Evolutionary conservation across 2,329 filamentous ascomycete species (phyloP).

Genomic region (Calonectria crousiana): DNA sequence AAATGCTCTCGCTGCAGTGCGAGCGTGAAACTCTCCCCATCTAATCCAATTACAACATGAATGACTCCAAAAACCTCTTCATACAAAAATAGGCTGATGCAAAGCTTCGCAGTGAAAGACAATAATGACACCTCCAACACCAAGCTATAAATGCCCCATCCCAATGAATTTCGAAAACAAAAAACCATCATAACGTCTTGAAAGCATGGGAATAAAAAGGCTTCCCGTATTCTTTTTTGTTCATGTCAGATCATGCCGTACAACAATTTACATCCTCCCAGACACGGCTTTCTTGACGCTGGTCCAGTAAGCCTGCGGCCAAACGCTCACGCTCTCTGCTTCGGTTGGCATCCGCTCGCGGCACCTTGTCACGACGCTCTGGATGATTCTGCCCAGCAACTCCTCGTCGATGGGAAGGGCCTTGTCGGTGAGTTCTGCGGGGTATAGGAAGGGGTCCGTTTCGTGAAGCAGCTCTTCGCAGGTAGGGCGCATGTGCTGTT

Average conservation of each 20-base stretch:
- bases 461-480: conserved; percentile 71
- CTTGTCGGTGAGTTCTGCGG: conserved; percentile 66
- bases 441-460: conserved; percentile 74
- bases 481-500: conserved; percentile 72
- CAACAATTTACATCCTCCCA: conserved; percentile 42
- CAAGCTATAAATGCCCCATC: conserved; percentile 45
- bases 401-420: conserved; percentile 73
- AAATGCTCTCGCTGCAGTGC: conserved; percentile 28
- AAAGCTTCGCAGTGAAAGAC: conserved; percentile 41
- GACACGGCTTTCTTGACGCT: conserved; percentile 66
- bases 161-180: conserved; percentile 39
- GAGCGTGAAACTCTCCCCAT: conserved; percentile 24
- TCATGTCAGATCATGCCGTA: conserved; percentile 30
- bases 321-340: conserved; percentile 65
- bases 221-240: conserved; percentile 17
- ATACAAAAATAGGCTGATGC: conserved; percentile 34
- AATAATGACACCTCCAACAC: conserved; percentile 47
- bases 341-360: conserved; percentile 70
- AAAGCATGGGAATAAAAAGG: conserved; percentile 4
- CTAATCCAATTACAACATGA: conserved; percentile 29
- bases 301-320: conserved; percentile 73
- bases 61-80: conserved; percentile 27
- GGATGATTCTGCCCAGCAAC: conserved; percentile 70
- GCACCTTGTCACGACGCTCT: conserved; percentile 71
- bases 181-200: conserved; percentile 37